These are phyloP conservation scores for Amylostereum areolatum DNA, from an alignment of 1,284 basidiomycete genomes.

Conservation along the genomic window DNA sequence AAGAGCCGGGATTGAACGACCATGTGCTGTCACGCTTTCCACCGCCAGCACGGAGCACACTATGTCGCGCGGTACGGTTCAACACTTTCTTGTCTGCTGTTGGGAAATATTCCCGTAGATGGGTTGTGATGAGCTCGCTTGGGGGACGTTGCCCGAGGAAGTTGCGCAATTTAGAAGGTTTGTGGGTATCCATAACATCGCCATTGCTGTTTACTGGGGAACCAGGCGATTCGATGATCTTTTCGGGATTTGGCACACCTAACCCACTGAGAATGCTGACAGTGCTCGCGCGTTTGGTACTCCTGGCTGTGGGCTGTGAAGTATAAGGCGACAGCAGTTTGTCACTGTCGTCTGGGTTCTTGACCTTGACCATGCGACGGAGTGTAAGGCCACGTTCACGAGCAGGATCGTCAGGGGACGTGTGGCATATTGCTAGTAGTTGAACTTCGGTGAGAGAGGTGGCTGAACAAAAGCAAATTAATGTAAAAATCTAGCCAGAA, in stretches of 20 bases:
- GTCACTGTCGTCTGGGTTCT: constrained; percentile 30
- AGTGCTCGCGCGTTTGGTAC: constrained; percentile 88
- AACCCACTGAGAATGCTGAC: constrained; percentile 93
- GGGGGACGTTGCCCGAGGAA: constrained; percentile 98
- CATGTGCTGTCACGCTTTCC: constrained; percentile 28
- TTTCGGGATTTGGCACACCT: constrained; percentile 72
- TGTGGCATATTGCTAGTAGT: constrained; percentile 81
- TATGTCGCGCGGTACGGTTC: constrained; percentile 79
- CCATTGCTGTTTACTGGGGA: constrained; percentile 2
- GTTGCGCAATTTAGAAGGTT: constrained; percentile 73
- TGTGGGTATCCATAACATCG: not conserved
- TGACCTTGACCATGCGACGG: constrained; percentile 36
- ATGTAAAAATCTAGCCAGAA: constrained; percentile 5
- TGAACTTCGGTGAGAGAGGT: constrained; percentile 80
- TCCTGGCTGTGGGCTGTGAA: constrained; percentile 38
- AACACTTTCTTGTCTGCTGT: constrained; percentile 86
- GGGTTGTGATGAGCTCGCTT: constrained; percentile 94
- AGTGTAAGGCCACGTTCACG: constrained; percentile 83
- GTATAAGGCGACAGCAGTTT: constrained; percentile 27
- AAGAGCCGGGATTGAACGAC: constrained; percentile 27
- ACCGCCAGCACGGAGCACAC: constrained; percentile 56
- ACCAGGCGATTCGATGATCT: constrained; percentile 37
- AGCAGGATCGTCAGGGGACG: constrained; percentile 73
- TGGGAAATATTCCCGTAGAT: constrained; percentile 95
- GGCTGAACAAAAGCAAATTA: constrained; percentile 29